A percentile compares a stretch with the other conserved stretches of the same genome.
Evolutionary conservation across 108 stramenopile genomes (phyloP).

Genomic region (Cyclotella sp.): DNA sequence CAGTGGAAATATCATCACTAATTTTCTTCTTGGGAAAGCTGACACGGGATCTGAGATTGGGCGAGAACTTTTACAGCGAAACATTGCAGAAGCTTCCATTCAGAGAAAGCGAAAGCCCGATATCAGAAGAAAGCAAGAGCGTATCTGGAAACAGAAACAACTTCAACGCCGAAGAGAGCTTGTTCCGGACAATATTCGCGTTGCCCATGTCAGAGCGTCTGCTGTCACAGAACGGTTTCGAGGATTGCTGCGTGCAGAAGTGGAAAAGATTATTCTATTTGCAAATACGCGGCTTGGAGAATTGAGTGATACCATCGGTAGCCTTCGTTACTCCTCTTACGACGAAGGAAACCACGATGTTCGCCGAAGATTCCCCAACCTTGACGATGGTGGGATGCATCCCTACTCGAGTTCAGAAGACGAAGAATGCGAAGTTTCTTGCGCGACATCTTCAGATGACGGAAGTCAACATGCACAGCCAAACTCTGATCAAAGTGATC

Average conservation of each 20-base stretch:
- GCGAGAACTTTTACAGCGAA: background rate
- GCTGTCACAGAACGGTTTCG: conserved; percentile 58
- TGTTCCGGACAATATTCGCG: conserved; percentile 67
- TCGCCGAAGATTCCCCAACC: conserved; percentile 53
- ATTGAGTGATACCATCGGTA: conserved; percentile 56
- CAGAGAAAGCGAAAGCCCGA: conserved; percentile 21
- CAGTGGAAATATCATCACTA: conserved; percentile 28
- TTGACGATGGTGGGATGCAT: conserved; percentile 71
- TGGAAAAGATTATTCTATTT: conserved; percentile 61
- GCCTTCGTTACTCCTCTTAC: conserved; percentile 51
- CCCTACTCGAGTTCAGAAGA: conserved; percentile 34
- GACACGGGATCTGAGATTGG: background rate
- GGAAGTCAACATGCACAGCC: conserved; percentile 1
- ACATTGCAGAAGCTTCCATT: background rate
- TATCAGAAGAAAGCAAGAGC: conserved; percentile 32
- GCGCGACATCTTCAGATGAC: conserved; percentile 35
- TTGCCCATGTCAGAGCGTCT: conserved; percentile 70
- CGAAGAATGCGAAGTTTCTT: conserved; percentile 22
- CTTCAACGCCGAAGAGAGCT: conserved; percentile 36
- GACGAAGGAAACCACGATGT: conserved; percentile 42
- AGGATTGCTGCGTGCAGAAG: conserved; percentile 57
- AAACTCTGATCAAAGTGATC: background rate
- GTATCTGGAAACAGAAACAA: conserved; percentile 18
- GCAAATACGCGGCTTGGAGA: conserved; percentile 56
- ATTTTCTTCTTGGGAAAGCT: conserved; percentile 25